Base-by-base conservation (phyloP, 768 basidiomycete species). In the Suillus subluteus region DNA sequence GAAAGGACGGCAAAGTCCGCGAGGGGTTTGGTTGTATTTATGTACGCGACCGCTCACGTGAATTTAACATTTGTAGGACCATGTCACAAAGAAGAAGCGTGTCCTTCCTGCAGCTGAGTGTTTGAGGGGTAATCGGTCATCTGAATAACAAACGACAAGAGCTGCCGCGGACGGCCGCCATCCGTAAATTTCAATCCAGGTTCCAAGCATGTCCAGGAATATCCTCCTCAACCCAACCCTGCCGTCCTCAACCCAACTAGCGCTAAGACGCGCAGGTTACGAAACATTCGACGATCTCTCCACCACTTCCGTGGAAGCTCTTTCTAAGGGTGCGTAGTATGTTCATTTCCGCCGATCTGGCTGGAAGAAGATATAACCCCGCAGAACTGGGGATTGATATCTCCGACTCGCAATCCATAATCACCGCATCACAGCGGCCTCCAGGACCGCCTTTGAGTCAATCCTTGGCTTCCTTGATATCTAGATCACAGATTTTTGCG, bases 211-310 rank as follows among this genome's bases (percentile, higher is more conserved):
- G 82, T 79, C 81, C 38, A 78, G 74, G 23, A 82, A 83, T 55
- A 80, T 83, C 4, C 73, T 81, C 82, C 62, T 86, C 83, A 56
- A 75, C 84, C 63, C 78, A 76, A 66, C 73, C 11, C 79, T 89
- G 16, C 81, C 87, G 4, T 74, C 78, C 11, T 77, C 83, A 30
- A 80, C 81, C 3, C 79, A 87, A 40, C 76, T 79, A 18, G 82
- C 81, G 4, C 78, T 91, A 41, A 79, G 79, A 55, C 79, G 78
- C 46, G 82, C 84, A 46, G 89, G 89, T 7, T 91, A 89, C 70
- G 83, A 87, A 71, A 87, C 83, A 8, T 70, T 87, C 3, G 78
- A 83, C 62, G 90, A 91, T 69, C 70, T 91, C 9, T 73, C 73
- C 18, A 73, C 74, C 9, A 72, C 78, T 3, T 81, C 84, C 2